Base-by-base conservation (phyloP, 305 asterid species). In the Caryopteris hybrid region DNA sequence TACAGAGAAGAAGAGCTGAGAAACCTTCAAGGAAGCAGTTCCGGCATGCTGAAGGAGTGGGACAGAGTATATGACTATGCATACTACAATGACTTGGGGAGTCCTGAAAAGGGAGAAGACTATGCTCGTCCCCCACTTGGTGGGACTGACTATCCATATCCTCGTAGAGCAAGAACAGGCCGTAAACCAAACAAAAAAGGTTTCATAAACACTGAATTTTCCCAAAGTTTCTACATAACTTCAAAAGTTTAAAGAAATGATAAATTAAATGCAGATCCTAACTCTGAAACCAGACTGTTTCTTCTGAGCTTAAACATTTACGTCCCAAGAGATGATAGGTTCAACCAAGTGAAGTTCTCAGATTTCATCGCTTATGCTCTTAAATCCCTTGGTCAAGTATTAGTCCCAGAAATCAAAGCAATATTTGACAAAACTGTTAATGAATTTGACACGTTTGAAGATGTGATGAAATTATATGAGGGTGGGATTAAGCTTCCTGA, bases 11-110 rank as follows among this genome's bases (percentile, higher is more conserved):
- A 87, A 55, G 99, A 89, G 80, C 93, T 94, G 5, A 25, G 17
- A 51, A 87, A 73, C 70, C 96, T 94, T 33, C 84, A 81, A 0
- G 99, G 99, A 16, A 77, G 71, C 0, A 95, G 96, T 11, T 39
- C 80, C 0, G 90, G 91, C 14, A 60, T 18, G 86, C 79, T 87
- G 0, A 71, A 87, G 75, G 95, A 91, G 75, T 94, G 99, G 99
- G 98, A 94, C 21, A 81, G 99, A 58, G 95, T 94, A 8, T 94
- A 94, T 54, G 99, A 91, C 54, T 94, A 94, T 45, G 98, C 93
- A n/a, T 84, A 70, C 70, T 94, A 94, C 74, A 94, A 91, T 43
- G 99, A 94, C 64, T 68, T 94, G 74, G 91, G 86, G 33, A 74
- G 57, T 46, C 96, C 97, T 0, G 91, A 88, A 1, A 85, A 69